These are phyloP conservation scores for Colletotrichum cuscutae DNA, from an alignment of 2,329 filamentous ascomycete species.

Conservation along the genomic window DNA sequence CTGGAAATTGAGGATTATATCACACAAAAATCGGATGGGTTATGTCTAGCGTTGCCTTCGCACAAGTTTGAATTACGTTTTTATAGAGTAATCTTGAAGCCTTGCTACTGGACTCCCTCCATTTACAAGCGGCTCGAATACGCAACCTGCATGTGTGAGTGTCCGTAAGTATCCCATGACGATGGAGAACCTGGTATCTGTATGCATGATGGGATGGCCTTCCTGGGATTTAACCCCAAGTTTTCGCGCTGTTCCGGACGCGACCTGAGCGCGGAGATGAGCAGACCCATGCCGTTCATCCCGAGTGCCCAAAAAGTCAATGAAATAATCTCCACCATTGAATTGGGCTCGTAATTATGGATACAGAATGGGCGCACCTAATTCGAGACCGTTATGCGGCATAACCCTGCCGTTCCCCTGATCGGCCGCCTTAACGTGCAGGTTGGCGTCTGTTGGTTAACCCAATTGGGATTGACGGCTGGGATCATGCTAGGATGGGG, in stretches of 20 bases:
- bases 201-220: background rate
- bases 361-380: constrained; percentile 15
- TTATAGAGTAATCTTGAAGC: constrained; percentile 33
- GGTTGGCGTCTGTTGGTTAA: constrained; percentile 12
- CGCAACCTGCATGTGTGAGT: background rate
- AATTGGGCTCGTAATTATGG: constrained; percentile 32
- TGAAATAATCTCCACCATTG: constrained; percentile 10
- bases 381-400: constrained; percentile 22
- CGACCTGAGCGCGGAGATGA: constrained; percentile 26
- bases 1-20: constrained; percentile 16
- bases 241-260: background rate
- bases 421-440: constrained; percentile 17
- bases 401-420: constrained; percentile 28
- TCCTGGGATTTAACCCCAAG: constrained; percentile 1
- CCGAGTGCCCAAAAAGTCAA: constrained; percentile 3
- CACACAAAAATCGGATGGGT: constrained; percentile 29
- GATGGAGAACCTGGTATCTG: background rate
- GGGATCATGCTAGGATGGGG: constrained; percentile 15
- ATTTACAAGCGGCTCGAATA: constrained; percentile 12
- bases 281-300: constrained; percentile 21
- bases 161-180: too few species aligned
- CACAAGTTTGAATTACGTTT: constrained; percentile 12
- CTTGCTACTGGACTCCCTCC: constrained; percentile 36
- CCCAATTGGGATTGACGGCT: constrained; percentile 13
- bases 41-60: constrained; percentile 26